phyloP scores from a whole-genome alignment of 768 basidiomycete species.

The Strobilomyces confusus region DNA sequence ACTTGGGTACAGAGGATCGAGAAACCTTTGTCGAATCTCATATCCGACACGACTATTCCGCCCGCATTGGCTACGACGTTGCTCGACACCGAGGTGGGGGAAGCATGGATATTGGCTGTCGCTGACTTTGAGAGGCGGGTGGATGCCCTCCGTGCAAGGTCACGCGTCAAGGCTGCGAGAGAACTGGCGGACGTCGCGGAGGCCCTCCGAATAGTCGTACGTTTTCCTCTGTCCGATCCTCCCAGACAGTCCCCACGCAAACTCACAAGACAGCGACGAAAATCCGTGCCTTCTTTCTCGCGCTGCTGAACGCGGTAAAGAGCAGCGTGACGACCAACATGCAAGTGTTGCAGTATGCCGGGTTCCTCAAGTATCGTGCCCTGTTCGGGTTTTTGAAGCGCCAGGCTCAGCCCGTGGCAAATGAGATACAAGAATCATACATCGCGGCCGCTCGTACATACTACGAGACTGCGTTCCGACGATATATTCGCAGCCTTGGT shows the following conservation, averaged over 20 bases:
- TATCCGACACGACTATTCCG: constrained; percentile 78
- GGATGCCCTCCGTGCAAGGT: constrained; percentile 62
- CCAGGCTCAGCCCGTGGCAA: constrained; percentile 75
- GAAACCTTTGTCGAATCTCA: constrained; percentile 75
- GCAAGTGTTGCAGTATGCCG: constrained; percentile 85
- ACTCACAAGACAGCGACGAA: constrained; percentile 76
- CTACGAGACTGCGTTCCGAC: constrained; percentile 91
- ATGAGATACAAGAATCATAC: constrained; percentile 87
- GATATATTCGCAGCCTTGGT: constrained; percentile 80
- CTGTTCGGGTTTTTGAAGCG: constrained; percentile 84
- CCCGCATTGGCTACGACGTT: constrained; percentile 73
- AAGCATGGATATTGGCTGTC: constrained; percentile 83
- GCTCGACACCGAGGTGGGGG: constrained; percentile 80
- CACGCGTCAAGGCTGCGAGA: constrained; percentile 81
- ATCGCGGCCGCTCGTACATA: constrained; percentile 79
- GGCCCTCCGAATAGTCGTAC: constrained; percentile 82
- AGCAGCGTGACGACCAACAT: constrained; percentile 86
- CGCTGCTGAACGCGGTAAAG: constrained; percentile 78
- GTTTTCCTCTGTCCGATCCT: constrained; percentile 24
- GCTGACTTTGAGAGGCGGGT: constrained; percentile 77
- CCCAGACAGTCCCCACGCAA: constrained; percentile 1
- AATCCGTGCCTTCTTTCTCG: constrained; percentile 80
- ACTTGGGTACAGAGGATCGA: constrained; percentile 70
- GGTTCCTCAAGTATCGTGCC: constrained; percentile 77
- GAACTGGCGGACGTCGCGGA: constrained; percentile 82